Base-by-base conservation (phyloP, 1,284 basidiomycete genomes). In the Tylopilus sp. region DNA sequence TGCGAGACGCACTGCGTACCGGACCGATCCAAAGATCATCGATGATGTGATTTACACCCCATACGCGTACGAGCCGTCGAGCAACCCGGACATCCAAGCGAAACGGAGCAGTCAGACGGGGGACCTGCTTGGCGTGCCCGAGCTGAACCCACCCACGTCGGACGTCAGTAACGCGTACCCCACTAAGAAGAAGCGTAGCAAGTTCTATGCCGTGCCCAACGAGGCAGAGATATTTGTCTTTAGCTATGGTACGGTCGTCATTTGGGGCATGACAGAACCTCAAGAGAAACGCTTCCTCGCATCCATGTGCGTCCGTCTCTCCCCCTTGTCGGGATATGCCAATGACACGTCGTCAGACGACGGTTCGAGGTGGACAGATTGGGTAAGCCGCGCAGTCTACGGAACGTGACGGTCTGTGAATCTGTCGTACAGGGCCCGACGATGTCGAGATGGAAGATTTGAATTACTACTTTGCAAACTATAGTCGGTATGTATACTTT, bases 381-480 rank as follows among this genome's bases (percentile, higher is more conserved):
- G 41, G 75, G 88, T 89, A 64, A 52, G 76, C 57, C 30, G 19
- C 36, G 18, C 18, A 5, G 29, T 51, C 11, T 28, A 56, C 25
- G 41, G 31, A 15, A 48, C 29, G 3, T 40, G 30, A 44, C 31
- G 38, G 38, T 45, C 51, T 49, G 44, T 48, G 41, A 48, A 28
- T 21, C 12, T 50, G 49, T 46, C 35, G 13, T 49, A 34, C 57
- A 90, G 89, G 82, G 41, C 74, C 86, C 11, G 86, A 94, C 44
- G 86, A 88, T 57, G 75, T 93, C 16, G 93, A 98, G 70, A 93
- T 91, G 84, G 95, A 97, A 74, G 95, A 98, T 63, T 74, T 98
- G 39, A 97, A 97, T 68, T 97, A 89, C 70, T 98, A 98, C 64
- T 94, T 96, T 61, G 94, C 94, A 15, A 94, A 96, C 66, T 97